Evolutionary conservation across 2,329 filamentous ascomycete genomes (phyloP), one percentile per base, ranked within the genome.

Genomic region (Diaporthe sp.): DNA sequence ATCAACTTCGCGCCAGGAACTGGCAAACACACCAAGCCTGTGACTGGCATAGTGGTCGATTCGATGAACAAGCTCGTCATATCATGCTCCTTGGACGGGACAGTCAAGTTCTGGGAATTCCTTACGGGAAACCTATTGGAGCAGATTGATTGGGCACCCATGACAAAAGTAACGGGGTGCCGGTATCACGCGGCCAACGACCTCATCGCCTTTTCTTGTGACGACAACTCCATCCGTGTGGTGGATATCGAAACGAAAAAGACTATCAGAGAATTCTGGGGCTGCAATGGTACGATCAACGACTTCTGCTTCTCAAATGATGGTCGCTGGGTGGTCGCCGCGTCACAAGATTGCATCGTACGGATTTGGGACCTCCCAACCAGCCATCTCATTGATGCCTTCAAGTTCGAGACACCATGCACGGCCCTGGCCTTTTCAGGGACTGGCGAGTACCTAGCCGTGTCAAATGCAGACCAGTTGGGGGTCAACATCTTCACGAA

Each of bases 401-500:
- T 99, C 84, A 92, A 92, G 74, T 90, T 97, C 7, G 91, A 92
- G 72, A 93, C 90, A 71, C 92, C 93, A 15, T 98, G 96, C 82
- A 97, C 92, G 22, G 93, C 95, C 3, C 87, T 99, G 17, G 92
- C 96, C 10, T 97, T 98, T 87, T 98, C 97, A 0, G 88, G 89
- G 1, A 97, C 95, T 0, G 97, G 96, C 19, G 97, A 99, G 80
- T 98, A 95, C 79, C 89, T 99, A n/a, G 97, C 97, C 4, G 97
- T 96, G 4, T 93, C 95, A 0, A 92, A 95, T 71, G 91, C 95
- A 71, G 94, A 93, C 74, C 92, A 93, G 77, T 90, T 98, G 1
- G 97, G 97, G 17, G 93, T 99, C n/a, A 93, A 95, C 78, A 91
- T 99, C 64, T 99, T 97, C 96, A 98, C 95, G 30, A 99, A 99